A percentile compares a stretch with the other conserved stretches of the same genome.
Conservation (phyloP, 2,329 filamentous ascomycete genomes). For the Aspergillus sp. region DNA sequence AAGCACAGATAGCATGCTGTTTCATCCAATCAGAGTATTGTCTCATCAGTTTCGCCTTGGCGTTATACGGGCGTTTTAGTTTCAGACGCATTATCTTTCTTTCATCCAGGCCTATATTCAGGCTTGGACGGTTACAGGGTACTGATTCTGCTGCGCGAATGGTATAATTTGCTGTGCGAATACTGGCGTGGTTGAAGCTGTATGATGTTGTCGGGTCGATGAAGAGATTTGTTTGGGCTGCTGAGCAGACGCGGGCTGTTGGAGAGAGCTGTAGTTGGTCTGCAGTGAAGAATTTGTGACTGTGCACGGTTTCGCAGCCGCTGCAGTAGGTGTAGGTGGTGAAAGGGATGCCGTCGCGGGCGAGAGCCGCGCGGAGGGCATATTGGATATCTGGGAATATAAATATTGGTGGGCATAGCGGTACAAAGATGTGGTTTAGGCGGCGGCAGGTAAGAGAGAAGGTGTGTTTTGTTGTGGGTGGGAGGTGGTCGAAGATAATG, state of each 20-base stretch:
- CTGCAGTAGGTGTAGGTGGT: neutral
- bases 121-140: too few species aligned
- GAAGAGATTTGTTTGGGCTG: neutral
- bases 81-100: too few species aligned
- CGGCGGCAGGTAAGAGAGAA: neutral
- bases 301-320: neutral
- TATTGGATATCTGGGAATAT: neutral
- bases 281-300: neutral
- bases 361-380: neutral
- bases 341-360: constrained; percentile 2
- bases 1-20: neutral
- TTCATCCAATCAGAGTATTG: neutral
- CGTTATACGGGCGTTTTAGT: too few species aligned
- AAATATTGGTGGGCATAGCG: neutral
- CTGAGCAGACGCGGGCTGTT: neutral
- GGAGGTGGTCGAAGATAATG: neutral
- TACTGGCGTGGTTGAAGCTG: neutral
- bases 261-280: neutral
- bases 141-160: too few species aligned
- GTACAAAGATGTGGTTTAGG: neutral
- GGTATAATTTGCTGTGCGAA: neutral
- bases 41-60: too few species aligned
- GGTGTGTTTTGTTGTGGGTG: neutral
- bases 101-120: too few species aligned
- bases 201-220: neutral